Evolutionary conservation across 169 alveolate genomes (phyloP), one percentile per base, ranked within the genome.

Genomic region (Toxoplasma gondii): DNA sequence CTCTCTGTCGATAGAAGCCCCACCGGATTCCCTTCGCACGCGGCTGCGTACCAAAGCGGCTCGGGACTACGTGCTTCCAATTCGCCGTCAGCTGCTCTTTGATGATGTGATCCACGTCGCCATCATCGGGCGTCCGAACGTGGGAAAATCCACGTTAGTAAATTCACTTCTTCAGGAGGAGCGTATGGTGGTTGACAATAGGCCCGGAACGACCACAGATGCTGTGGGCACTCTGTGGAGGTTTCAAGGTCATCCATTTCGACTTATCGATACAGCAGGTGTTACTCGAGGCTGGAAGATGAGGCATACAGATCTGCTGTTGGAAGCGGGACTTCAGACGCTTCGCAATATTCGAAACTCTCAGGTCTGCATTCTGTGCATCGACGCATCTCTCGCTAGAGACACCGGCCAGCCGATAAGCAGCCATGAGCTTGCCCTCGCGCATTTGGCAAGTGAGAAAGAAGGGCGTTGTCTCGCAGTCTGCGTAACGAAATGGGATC

Each of bases 251-350:
- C 96, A 97, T 44, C 94, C 97, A 39, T 92, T 98, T 39, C 74
- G 88, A n/a, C 94, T 98, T 38, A 97, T 96, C 10, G 98, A 98
- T 93, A 98, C 98, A 17, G 98, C 98, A 19, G 98, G 99, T 12
- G 96, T 97, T 27, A 96, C 93, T 0, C 91, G 93, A 34, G 96
- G 96, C 43, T 93, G 95, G 95, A 91, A 67, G 53, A 58, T 91
- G 96, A 74, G 94, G 34, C 90, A 82, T 27, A 92, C 90, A 17
- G 96, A 94, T 54, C 70, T 91, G 92, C 91, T 91, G 92, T 92
- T 69, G 45, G 95, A 94, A 38, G 95, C 95, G 27, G 92, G 91
- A 7, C 24, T 86, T 67, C 96, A 94, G 38, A 94, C 96, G 10
- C 69, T 91, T 67, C 93, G 96, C 31, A 88, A 87, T 67, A 84